Percentiles rank a stretch among this genome's conserved stretches.
phyloP scores from a whole-genome alignment of 2,329 filamentous ascomycete genomes.

The Scolecobasidium constrictum region DNA sequence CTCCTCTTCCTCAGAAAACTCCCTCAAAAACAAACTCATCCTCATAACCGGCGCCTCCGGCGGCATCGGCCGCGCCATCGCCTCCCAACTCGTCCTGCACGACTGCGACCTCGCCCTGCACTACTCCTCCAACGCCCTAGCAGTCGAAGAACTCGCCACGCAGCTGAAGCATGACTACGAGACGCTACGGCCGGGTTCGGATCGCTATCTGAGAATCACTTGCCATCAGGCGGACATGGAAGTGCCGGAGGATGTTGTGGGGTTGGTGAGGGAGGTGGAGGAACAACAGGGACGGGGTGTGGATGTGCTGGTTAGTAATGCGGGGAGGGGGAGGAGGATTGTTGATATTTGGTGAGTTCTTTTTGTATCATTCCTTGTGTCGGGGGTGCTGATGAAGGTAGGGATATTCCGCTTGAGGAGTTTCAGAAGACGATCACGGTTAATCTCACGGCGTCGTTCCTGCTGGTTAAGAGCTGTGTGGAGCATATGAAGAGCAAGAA shows the following conservation, averaged over 20 bases:
- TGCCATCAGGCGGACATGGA: slow-evolving; percentile 49
- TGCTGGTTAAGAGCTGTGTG: slow-evolving; percentile 49
- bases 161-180: slow-evolving; percentile 26
- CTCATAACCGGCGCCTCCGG: slow-evolving; percentile 52
- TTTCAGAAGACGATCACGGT: slow-evolving; percentile 53
- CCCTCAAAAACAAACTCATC: slow-evolving; percentile 41
- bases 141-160: slow-evolving; percentile 34
- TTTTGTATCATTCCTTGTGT: background rate
- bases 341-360: slow-evolving; percentile 21
- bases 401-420: slow-evolving; percentile 52
- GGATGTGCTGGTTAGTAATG: slow-evolving; percentile 57
- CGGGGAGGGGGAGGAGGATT: slow-evolving; percentile 54
- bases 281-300: slow-evolving; percentile 42
- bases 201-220: slow-evolving; percentile 31
- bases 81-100: slow-evolving; percentile 40
- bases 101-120: slow-evolving; percentile 48
- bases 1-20: too few relatives aligned
- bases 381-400: slow-evolving; percentile 20
- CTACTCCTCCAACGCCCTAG: slow-evolving; percentile 41
- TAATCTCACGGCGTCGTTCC: slow-evolving; percentile 52
- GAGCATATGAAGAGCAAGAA: slow-evolving; percentile 47
- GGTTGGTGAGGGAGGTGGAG: slow-evolving; percentile 45
- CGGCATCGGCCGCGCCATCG: slow-evolving; percentile 51
- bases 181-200: slow-evolving; percentile 15
- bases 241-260: slow-evolving; percentile 40